Percentiles rank a stretch among this genome's conserved stretches.
Conservation (phyloP, 2,329 filamentous ascomycete species). For the Epichloe sibirici region DNA sequence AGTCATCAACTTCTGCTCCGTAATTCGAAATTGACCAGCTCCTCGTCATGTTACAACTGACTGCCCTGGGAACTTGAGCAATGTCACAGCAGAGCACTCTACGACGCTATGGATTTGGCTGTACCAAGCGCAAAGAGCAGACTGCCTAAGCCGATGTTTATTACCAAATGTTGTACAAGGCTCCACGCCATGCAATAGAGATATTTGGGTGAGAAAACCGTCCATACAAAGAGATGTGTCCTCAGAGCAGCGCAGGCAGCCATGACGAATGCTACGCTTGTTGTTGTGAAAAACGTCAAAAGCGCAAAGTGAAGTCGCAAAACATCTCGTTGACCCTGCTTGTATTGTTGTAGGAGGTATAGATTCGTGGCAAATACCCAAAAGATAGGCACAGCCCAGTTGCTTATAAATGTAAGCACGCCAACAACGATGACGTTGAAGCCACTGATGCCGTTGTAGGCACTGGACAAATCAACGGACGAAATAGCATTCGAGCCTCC, state of each 20-base stretch:
- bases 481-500: conserved; percentile 92
- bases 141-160: conserved; percentile 55
- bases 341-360: conserved; percentile 34
- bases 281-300: conserved; percentile 58
- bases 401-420: conserved; percentile 70
- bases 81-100: background rate
- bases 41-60: background rate
- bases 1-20: background rate
- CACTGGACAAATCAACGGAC: conserved; percentile 85
- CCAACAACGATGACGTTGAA: conserved; percentile 79
- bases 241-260: conserved; percentile 70
- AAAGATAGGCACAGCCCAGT: conserved; percentile 87
- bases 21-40: background rate
- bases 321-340: conserved; percentile 16
- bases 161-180: conserved; percentile 62
- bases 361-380: conserved; percentile 60
- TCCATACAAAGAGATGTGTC: conserved; percentile 96
- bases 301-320: conserved; percentile 44
- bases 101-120: conserved; percentile 5
- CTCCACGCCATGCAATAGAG: conserved; percentile 87
- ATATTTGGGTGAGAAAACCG: conserved; percentile 95
- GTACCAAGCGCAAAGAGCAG: conserved; percentile 42
- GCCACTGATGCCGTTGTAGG: conserved; percentile 78
- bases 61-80: background rate
- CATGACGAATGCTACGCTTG: conserved; percentile 65